A percentile compares a stretch with the other conserved stretches of the same genome.
Evolutionary conservation across 371 early-diverging fungal genomes (phyloP).

Genomic region (Mortierella sp.): DNA sequence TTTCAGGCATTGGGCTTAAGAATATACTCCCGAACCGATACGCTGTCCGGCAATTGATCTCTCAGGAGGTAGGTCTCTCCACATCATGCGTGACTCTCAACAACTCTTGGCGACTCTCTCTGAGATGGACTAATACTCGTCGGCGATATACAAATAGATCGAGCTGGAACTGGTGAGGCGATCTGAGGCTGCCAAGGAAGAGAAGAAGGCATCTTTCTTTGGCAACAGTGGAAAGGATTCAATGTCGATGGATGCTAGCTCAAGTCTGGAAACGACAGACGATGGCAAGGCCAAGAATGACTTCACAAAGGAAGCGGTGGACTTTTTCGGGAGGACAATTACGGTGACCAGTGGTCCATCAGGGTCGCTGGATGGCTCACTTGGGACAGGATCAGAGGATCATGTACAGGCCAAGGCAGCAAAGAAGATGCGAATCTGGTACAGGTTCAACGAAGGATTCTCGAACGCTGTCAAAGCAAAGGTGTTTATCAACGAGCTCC

Average conservation of each 20-base stretch:
- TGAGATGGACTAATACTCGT: neutral
- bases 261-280: constrained; percentile 14
- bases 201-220: constrained; percentile 14
- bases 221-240: constrained; percentile 6
- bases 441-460: constrained; percentile 85
- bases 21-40: constrained; percentile 69
- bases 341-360: constrained; percentile 23
- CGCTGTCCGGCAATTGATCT: constrained; percentile 80
- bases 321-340: constrained; percentile 77
- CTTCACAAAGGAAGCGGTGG: constrained; percentile 55
- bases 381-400: neutral
- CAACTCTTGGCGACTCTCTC: too few relatives aligned
- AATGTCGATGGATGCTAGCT: neutral
- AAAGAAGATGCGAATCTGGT: constrained; percentile 61
- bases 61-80: constrained; percentile 70
- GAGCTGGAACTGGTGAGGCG: constrained; percentile 69
- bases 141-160: constrained; percentile 53
- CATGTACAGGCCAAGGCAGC: neutral
- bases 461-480: constrained; percentile 87
- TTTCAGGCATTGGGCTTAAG: constrained; percentile 55
- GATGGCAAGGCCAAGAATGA: constrained; percentile 19
- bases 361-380: constrained; percentile 18
- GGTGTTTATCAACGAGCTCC: constrained; percentile 48
- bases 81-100: neutral
- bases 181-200: constrained; percentile 55